Base-by-base conservation (phyloP, 1,284 basidiomycete species). In the Coniferiporia weirii region DNA sequence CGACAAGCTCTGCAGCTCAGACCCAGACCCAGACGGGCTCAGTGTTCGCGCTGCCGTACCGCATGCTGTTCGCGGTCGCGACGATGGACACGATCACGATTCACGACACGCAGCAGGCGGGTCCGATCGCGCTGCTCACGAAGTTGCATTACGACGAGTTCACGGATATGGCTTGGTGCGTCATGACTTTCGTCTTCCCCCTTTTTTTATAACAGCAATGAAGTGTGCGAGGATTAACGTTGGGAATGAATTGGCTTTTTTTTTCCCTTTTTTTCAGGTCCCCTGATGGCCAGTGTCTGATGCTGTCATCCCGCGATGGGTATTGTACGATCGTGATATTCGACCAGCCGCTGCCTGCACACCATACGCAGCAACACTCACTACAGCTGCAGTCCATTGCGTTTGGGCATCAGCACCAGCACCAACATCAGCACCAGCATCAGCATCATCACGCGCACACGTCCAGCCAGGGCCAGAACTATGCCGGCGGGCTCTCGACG, bases 81-180 rank as follows among this genome's bases (percentile, higher is more conserved):
- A 98, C 96, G 22, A 97, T 95, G 83, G 96, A 99, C 71, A 90
- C 92, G 0, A 87, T 99, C 20, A 83, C 93, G 57, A 89, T 99
- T 59, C 96, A 99, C 72, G 96, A 99, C 72, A 98, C 96, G 3
- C 96, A 99, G 72, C 96, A 99, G 75, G 82, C 93, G 0, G 85
- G 90, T 0, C 97, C 96, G 0, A 83, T 98, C 47, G 95, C 93
- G 70, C 79, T 98, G 67, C 84, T 99, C 68, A 93, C 90, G 56
- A 98, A 97, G 69, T 75, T 99, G 65, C 96, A 99, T 74, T 99
- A 98, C 70, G 93, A 97, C 62, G 93, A 95, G 66, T 98, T 98
- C 69, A 99, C 97, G 1, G 96, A 99, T 75, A 80, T 98, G 74
- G 84, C 89, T 48, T 99, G 96, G 96, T 96, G 67, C 63, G 90